Evolutionary conservation across 176 grass and related monocot species (phyloP), one percentile per base, ranked within the genome.

Genomic region (Carex myosuroides): DNA sequence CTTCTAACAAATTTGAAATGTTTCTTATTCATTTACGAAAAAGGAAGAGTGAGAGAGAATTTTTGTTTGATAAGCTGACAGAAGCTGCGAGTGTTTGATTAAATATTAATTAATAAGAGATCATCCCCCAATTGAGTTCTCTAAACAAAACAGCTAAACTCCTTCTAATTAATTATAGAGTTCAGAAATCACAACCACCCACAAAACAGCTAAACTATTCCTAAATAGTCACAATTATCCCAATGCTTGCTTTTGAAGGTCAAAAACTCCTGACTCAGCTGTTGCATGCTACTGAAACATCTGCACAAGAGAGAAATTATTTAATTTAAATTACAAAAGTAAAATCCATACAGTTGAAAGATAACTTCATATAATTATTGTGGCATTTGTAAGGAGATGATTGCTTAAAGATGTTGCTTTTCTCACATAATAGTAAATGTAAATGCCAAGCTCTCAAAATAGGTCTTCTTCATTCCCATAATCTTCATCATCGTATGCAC

Each of bases 161-260:
- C n/a, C n/a, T n/a, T n/a, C n/a, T 32, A 77, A 55, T 18, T 24
- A 24, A 42, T 56, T 55, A 77, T 53, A 53, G 10, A 30, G 21
- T 77, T 56, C 50, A 55, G 6, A 77, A 56, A 56, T 77, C 48
- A 77, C 50, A 12, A 77, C 21, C 50, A 77, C 21, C 50, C 50
- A 77, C 22, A 56, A 30, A 78, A 32, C 73, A 77, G 13, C 73
- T 77, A 77, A 77, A 30, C 48, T 77, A 77, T 32, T 77, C 73
- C 50, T 77, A 77, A 77, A 6, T 55, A 56, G 73, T 77, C 73
- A 55, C 20, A 77, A 18, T 54, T 32, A 44, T 68, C 24, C 9
- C 35, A 33, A 65, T 29, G 60, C 84, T 79, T 88, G 86, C 39
- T 80, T 70, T 88, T 84, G 62, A 88, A 82, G 67, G 16, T 56